Base-by-base conservation (phyloP, 768 basidiomycete species). In the Naematelia encephala region DNA sequence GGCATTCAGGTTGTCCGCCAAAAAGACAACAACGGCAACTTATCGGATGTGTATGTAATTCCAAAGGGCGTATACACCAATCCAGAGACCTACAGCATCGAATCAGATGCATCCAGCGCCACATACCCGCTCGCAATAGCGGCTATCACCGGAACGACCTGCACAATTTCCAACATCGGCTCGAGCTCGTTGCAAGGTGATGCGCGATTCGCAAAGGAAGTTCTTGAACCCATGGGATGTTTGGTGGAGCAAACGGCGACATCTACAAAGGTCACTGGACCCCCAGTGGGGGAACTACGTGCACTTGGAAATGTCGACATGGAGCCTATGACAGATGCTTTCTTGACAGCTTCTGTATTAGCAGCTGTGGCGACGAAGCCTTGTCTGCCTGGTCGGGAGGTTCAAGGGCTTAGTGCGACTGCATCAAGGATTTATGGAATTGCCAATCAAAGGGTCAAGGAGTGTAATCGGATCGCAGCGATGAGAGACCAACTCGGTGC, bases 251-350 rank as follows among this genome's bases (percentile, higher is more conserved):
- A 99, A 80, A 93, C 92, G 0, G 84, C 81, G 25, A 87, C 84
- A 0, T 86, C 88, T 76, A 98, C 94, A 8, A 96, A 90, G 10
- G 96, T 98, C 29, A 86, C 84, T 0, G 96, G 96, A 0, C 94
- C 94, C 2, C 86, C 89, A 0, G 78, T 85, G 12, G 90, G 91
- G 0, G 80, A 85, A 66, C 82, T 99, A 50, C 86, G 86, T 64
- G 89, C 89, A 1, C 82, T 96, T 51, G 89, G 88, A 52, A 83
- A 86, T 67, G 85, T 97, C 21, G 91, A 98, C 74, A 98, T 98
- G 96, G 91, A 96, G 77, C 86, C 87, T n/a, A 98, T 99, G 96
- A 99, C 96, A 5, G 96, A 99, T 75, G 96, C 94, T 21, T 99
- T 99, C 81, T 83, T 98, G 79, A 97, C 93, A 1, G 94, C 96